Base-by-base conservation (phyloP, 2,329 filamentous ascomycete species). In the Aspergillus udagawae region DNA sequence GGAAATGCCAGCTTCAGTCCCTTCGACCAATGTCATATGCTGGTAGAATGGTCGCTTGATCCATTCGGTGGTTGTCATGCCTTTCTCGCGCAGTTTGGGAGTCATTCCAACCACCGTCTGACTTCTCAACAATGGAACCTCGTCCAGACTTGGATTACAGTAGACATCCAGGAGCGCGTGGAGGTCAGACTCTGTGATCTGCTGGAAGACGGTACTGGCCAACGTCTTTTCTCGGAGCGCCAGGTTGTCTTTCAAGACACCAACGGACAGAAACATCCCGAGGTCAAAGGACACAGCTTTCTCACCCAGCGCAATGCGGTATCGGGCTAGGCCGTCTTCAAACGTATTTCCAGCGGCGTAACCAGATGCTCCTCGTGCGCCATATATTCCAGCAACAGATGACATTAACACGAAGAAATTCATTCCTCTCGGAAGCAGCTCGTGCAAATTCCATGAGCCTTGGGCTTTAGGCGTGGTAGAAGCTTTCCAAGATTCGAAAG, bases 301-400 rank as follows among this genome's bases (percentile, higher is more conserved):
- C 50, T 61, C 59, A n/a, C 59, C 59, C 12, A 52, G 27, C 12
- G 44, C 42, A 10, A 57, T 29, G 5, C 71, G 70, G 23, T 70
- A 59, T 27, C 55, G 61, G 0, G 70, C 70, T 10, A 74, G 57
- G 3, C 67, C 66, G 42, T 73, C 71, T 51, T 74, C 65, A 61
- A 68, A 77, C 1, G 70, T 67, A 53, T 70, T 69, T n/a, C 64
- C 73, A 8, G 73, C 70, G 1, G 68, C 66, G 56, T 77, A 77
- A 57, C 75, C 77, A 5, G 77, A 70, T 51, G 81, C 67, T 5
- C 74, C 73, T 3, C 72, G 57, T 38, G 76, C 75, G 3, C 79
- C 79, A 2, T 77, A 62, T 21, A 81, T 61, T 1, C 73, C 73
- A 44, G 73, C 69, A 3, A 70, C 55, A 1, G 75, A 77, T 0